Percentiles rank a stretch among this genome's conserved stretches.
Evolutionary conservation across 164 flowering plant species (phyloP).

Genomic region (Taxillus chinensis): DNA sequence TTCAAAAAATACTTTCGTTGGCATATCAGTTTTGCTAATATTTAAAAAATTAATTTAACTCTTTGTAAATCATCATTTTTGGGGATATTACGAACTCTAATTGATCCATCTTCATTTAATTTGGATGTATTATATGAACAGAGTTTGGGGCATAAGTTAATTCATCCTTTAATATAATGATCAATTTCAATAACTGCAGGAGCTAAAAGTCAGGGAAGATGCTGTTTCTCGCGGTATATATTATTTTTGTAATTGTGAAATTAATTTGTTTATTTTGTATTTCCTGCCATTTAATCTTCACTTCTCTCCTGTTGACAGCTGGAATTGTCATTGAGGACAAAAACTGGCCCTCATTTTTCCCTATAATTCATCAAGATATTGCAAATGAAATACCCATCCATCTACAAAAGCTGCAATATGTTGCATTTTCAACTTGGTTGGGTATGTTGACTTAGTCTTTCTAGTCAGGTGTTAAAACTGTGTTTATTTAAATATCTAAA

Average conservation of each 20-base stretch:
- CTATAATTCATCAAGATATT: conserved; percentile 64
- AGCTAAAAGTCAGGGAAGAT: conserved; percentile 56
- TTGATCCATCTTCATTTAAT: too few species aligned
- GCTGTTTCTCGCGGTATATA: conserved; percentile 39
- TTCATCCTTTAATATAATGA: background rate
- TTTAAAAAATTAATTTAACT: too few species aligned
- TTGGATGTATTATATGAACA: background rate
- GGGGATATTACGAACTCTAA: too few species aligned
- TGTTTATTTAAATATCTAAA: background rate
- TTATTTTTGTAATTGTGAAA: background rate
- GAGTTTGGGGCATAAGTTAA: background rate
- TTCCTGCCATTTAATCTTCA: background rate
- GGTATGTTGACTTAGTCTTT: conserved; percentile 25
- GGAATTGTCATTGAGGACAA: conserved; percentile 62
- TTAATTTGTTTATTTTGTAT: background rate
- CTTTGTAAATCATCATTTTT: too few species aligned
- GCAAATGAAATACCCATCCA: conserved; percentile 64
- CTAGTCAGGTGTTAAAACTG: too few species aligned
- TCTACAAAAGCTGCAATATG: conserved; percentile 52
- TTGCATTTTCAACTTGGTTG: conserved; percentile 56
- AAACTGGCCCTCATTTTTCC: conserved; percentile 66
- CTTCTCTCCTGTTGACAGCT: conserved; percentile 31
- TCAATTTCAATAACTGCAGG: conserved; percentile 28
- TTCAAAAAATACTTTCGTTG: too few species aligned
- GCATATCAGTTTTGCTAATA: too few species aligned